These are phyloP conservation scores for Wickerhamomyces rabaulensis DNA, from an alignment of 805 yeast genomes.

Conservation along the genomic window DNA sequence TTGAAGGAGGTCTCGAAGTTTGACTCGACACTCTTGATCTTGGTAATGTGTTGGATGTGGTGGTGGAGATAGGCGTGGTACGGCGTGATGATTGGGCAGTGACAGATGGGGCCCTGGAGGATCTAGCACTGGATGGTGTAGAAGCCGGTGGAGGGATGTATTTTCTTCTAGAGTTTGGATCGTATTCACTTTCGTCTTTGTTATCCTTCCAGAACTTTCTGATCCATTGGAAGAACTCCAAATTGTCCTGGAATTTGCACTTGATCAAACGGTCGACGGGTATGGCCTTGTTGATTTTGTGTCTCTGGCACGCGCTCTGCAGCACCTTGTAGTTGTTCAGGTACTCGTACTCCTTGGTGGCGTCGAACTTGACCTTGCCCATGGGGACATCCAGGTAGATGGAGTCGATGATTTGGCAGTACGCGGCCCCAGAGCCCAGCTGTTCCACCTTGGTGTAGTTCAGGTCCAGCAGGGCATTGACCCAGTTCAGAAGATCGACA, in stretches of 20 bases:
- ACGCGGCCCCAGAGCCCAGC: conserved; percentile 94
- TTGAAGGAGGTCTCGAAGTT: conserved; percentile 7
- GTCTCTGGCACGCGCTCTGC: conserved; percentile 72
- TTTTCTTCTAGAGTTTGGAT: conserved; percentile 57
- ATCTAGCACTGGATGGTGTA: background rate
- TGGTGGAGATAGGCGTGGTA: background rate
- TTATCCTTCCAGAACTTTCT: conserved; percentile 76
- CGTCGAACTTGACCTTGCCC: conserved; percentile 67
- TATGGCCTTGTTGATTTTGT: conserved; percentile 64
- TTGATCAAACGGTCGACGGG: conserved; percentile 80
- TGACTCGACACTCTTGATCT: conserved; percentile 8
- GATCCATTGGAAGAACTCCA: conserved; percentile 93
- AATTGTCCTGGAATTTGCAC: conserved; percentile 89
- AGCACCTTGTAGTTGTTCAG: conserved; percentile 78
- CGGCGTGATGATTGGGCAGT: background rate
- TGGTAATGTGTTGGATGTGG: conserved; percentile 5
- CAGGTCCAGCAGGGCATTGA: conserved; percentile 64
- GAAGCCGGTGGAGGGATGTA: conserved; percentile 13
- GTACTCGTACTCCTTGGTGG: conserved; percentile 68
- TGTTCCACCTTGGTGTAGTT: conserved; percentile 79
- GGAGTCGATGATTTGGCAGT: conserved; percentile 87
- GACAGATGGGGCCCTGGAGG: background rate
- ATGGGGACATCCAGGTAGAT: conserved; percentile 80
- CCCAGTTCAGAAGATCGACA: conserved; percentile 79
- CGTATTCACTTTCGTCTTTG: conserved; percentile 65